These are phyloP conservation scores for Naganishia albida DNA, from an alignment of 1,284 basidiomycete species.

Conservation along the genomic window DNA sequence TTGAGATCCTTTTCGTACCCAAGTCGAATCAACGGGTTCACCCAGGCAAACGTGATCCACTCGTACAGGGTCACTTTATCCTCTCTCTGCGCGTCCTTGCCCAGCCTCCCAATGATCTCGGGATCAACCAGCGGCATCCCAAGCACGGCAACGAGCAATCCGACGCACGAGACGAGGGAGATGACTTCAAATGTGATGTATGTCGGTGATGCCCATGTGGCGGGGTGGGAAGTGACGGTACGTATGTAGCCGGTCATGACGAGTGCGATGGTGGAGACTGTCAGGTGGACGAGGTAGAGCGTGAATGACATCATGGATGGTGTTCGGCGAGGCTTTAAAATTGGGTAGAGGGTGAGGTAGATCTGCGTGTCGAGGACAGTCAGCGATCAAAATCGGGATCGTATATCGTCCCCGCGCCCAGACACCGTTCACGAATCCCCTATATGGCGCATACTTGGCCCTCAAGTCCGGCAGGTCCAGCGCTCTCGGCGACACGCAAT, in stretches of 20 bases:
- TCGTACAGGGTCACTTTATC: slow-evolving; percentile 72
- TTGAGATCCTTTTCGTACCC: slow-evolving; percentile 66
- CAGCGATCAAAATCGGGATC: neutral
- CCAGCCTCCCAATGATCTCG: slow-evolving; percentile 41
- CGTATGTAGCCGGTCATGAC: slow-evolving; percentile 39
- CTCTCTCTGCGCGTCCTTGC: slow-evolving; percentile 56
- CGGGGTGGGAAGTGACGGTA: slow-evolving; percentile 36
- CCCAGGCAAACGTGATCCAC: slow-evolving; percentile 76
- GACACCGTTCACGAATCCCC: too few relatives aligned
- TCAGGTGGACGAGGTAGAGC: slow-evolving; percentile 41
- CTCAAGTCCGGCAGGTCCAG: neutral
- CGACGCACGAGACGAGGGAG: slow-evolving; percentile 33
- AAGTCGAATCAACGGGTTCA: slow-evolving; percentile 66
- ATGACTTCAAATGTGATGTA: slow-evolving; percentile 39
- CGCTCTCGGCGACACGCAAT: neutral
- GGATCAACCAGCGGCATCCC: slow-evolving; percentile 45
- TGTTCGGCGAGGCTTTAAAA: slow-evolving; percentile 43
- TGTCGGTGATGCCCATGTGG: slow-evolving; percentile 41
- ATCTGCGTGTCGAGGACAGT: slow-evolving; percentile 34
- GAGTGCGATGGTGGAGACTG: slow-evolving; percentile 39
- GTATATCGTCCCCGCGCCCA: too few relatives aligned
- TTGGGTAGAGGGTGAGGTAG: slow-evolving; percentile 39
- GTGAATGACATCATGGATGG: slow-evolving; percentile 45
- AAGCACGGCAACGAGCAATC: slow-evolving; percentile 37
- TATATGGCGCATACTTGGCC: too few relatives aligned